phyloP scores from a whole-genome alignment of 257 asterid species.

The Henckelia pumila region DNA sequence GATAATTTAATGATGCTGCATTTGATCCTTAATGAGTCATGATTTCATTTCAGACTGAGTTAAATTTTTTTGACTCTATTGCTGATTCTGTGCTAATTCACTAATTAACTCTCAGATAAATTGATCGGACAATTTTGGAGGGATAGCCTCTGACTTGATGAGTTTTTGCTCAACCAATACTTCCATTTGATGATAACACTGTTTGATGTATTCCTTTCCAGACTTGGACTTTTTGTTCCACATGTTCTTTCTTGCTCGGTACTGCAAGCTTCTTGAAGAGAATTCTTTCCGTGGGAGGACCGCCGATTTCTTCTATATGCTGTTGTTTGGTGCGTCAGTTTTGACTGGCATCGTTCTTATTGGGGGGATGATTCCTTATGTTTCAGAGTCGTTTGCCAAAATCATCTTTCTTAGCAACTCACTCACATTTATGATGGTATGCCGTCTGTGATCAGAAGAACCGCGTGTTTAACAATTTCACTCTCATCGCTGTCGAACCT shows the following conservation, averaged over 20 bases:
- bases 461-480: not conserved
- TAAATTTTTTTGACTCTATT: not conserved
- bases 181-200: constrained; percentile 12
- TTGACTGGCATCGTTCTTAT: constrained; percentile 88
- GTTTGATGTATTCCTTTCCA: constrained; percentile 37
- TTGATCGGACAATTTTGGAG: constrained; percentile 1
- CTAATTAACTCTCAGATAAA: constrained; percentile 7
- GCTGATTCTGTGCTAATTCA: not conserved
- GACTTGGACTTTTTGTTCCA: constrained; percentile 98
- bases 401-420: constrained; percentile 98
- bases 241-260: constrained; percentile 99
- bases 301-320: constrained; percentile 96
- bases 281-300: constrained; percentile 95
- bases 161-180: not conserved
- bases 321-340: constrained; percentile 88
- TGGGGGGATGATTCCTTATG: constrained; percentile 97
- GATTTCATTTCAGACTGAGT: not conserved
- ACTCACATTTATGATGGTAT: constrained; percentile 97
- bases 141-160: constrained; percentile 6
- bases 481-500: not conserved
- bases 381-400: constrained; percentile 90
- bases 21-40: not conserved
- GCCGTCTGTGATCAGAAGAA: constrained; percentile 27
- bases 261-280: constrained; percentile 99
- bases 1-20: constrained; percentile 11